A percentile compares a stretch with the other conserved stretches of the same genome.
These are phyloP conservation scores for Spizellomyces sp. DNA, from an alignment of 192 early-diverging fungal species.

Conservation along the genomic window DNA sequence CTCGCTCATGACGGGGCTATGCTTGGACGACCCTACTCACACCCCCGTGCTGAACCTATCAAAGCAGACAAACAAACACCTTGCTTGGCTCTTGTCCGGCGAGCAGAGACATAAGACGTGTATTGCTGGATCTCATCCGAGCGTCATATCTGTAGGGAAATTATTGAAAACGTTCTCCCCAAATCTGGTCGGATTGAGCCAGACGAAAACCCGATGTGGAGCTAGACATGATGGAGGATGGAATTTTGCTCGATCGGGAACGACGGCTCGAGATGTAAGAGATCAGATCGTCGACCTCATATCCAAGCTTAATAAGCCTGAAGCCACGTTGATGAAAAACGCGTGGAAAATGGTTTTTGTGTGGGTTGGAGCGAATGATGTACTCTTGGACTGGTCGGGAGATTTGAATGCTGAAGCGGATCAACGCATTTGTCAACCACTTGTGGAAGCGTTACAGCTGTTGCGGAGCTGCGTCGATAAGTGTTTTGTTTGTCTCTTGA, in stretches of 20 bases:
- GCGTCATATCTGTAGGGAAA: neutral
- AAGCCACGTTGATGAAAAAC: neutral
- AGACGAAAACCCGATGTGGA: neutral
- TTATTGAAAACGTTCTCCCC: neutral
- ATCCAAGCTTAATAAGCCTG: neutral
- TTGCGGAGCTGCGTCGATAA: neutral
- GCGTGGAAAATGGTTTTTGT: neutral
- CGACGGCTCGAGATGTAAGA: neutral
- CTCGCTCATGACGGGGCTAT: neutral
- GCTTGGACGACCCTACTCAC: neutral
- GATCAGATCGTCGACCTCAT: neutral
- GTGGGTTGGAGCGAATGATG: neutral
- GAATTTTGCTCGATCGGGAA: slow-evolving; percentile 2
- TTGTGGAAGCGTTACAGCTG: neutral
- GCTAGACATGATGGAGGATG: neutral
- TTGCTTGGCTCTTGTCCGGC: neutral
- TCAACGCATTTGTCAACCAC: neutral
- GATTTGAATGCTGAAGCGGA: neutral
- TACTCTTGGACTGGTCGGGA: neutral
- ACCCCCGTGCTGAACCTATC: no score
- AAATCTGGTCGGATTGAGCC: neutral
- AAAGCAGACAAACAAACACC: neutral
- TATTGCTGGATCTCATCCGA: neutral
- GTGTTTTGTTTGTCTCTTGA: neutral
- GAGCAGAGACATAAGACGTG: neutral